phyloP scores from a whole-genome alignment of 2,329 filamentous ascomycete species.

The Pseudocercospora fijiensis region DNA sequence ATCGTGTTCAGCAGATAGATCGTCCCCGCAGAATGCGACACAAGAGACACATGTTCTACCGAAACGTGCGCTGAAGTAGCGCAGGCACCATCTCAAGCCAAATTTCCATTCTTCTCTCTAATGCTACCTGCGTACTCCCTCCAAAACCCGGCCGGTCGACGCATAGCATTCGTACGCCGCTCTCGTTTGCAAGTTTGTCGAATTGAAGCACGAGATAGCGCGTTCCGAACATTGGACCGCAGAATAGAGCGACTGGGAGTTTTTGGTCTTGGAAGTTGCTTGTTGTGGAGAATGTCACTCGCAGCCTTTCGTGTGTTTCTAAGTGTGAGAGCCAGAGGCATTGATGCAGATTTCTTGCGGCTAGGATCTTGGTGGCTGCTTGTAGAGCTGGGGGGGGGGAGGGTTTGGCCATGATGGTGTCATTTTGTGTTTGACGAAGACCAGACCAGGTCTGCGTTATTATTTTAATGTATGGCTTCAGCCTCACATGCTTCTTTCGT shows the following conservation, averaged over 20 bases:
- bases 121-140: constrained; percentile 42
- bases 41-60: constrained; percentile 42
- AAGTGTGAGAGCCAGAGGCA: constrained; percentile 32
- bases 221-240: constrained; percentile 43
- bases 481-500: not conserved
- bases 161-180: constrained; percentile 41
- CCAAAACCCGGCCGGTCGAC: constrained; percentile 50
- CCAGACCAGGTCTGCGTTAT: not conserved
- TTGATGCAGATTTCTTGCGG: constrained; percentile 30
- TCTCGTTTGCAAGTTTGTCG: constrained; percentile 36
- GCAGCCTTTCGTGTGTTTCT: constrained; percentile 25
- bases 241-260: constrained; percentile 40
- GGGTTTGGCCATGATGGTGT: not conserved
- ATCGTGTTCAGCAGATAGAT: constrained; percentile 48
- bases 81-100: constrained; percentile 47
- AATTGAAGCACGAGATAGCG: constrained; percentile 35
- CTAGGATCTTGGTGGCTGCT: constrained; percentile 19
- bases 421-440: not conserved
- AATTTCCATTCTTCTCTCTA: constrained; percentile 39
- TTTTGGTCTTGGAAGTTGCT: constrained; percentile 32
- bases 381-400: not conserved
- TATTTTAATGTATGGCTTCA: not conserved
- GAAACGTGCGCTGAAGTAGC: constrained; percentile 41
- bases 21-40: constrained; percentile 46
- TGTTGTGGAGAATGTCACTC: constrained; percentile 37